Evolutionary conservation across 225 moss, liverwort and hornwort genomes (phyloP).

Genomic region (Physcomitrellopsis africana): DNA sequence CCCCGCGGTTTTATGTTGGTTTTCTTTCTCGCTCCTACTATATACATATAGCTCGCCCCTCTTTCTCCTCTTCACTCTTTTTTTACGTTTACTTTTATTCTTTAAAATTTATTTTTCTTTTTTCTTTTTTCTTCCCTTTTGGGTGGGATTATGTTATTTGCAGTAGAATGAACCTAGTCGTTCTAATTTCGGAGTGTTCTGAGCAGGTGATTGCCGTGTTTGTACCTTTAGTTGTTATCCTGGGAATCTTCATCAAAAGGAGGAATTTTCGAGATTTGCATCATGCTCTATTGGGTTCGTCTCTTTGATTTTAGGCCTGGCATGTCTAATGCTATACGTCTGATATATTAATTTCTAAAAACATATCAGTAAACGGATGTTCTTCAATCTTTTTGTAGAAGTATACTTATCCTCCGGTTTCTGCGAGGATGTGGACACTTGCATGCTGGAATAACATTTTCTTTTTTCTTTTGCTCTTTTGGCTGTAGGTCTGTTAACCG

Average conservation of each 20-base stretch:
- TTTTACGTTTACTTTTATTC: background rate
- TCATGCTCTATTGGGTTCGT: conserved; percentile 57
- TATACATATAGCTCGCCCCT: no score
- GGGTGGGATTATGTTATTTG: background rate
- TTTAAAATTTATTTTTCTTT: background rate
- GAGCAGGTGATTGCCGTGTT: conserved; percentile 52
- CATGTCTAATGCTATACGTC: no score
- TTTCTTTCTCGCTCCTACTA: no score
- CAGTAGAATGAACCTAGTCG: background rate
- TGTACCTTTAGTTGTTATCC: conserved; percentile 47
- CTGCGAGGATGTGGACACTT: conserved; percentile 11
- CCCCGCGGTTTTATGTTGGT: no score
- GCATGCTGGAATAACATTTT: conserved; percentile 21
- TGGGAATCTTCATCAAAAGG: conserved; percentile 35
- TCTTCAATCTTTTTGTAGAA: no score
- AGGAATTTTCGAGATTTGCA: conserved; percentile 57
- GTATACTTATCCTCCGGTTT: background rate
- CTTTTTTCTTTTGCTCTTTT: no score
- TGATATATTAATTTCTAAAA: no score
- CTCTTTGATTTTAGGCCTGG: background rate
- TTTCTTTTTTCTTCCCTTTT: background rate
- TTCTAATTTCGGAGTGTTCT: conserved; percentile 12
- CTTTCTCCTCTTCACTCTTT: background rate
- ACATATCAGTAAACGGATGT: no score
- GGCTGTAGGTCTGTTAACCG: conserved; percentile 54